These are phyloP conservation scores for Saraca asoca DNA, from an alignment of 331 rosid species.

Conservation along the genomic window DNA sequence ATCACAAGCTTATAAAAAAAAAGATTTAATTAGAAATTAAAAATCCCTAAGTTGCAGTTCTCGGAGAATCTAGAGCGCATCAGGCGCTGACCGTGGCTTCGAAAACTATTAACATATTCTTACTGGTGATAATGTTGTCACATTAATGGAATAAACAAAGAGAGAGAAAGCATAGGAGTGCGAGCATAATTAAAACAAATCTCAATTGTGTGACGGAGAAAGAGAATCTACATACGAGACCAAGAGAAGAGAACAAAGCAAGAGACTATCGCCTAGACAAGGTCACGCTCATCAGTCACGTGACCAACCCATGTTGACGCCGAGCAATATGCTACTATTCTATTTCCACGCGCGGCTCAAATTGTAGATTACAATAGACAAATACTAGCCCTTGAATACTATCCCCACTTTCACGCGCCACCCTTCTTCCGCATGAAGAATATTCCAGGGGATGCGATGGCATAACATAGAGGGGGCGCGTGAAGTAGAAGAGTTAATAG, in stretches of 20 bases:
- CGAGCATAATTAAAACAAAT: slow-evolving; percentile 40
- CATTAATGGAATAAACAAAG: slow-evolving; percentile 40
- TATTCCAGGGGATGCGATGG: too few species aligned
- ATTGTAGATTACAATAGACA: slow-evolving; percentile 40
- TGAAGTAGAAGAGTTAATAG: too few species aligned
- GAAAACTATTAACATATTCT: slow-evolving; percentile 41
- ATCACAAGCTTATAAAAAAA: slow-evolving; percentile 47
- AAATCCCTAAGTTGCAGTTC: slow-evolving; percentile 45
- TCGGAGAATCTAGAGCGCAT: slow-evolving; percentile 99
- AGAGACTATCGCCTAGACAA: slow-evolving; percentile 50
- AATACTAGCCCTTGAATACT: slow-evolving; percentile 51
- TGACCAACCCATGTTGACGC: slow-evolving; percentile 71
- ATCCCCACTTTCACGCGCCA: slow-evolving; percentile 29
- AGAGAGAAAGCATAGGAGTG: slow-evolving; percentile 30
- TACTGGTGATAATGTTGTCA: slow-evolving; percentile 49
- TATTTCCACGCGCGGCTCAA: slow-evolving; percentile 41
- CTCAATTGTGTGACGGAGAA: not conserved
- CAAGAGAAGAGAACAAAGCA: slow-evolving; percentile 49
- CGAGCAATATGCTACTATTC: slow-evolving; percentile 56
- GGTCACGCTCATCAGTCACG: slow-evolving; percentile 72
- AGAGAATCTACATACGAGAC: slow-evolving; percentile 25
- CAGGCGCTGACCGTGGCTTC: slow-evolving; percentile 90
- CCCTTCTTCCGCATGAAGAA: too few species aligned
- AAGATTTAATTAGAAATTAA: slow-evolving; percentile 19
- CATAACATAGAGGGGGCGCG: too few species aligned